Conservation (phyloP, 2,329 filamentous ascomycete species). For the Aulographum hederae region DNA sequence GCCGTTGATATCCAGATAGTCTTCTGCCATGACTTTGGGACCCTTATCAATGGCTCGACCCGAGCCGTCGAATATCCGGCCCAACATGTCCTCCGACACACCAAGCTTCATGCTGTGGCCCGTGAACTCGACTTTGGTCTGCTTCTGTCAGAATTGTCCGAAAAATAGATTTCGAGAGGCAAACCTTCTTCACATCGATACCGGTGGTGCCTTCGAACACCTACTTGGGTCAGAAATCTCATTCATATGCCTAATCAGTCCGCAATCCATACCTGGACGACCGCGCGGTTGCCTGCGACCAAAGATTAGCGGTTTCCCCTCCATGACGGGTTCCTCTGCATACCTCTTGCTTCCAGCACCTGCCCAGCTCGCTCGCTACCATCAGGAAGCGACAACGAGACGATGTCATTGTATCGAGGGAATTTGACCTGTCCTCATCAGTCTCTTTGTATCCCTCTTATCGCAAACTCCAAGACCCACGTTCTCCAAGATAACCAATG, state of each 20-base stretch:
- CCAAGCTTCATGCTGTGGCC: slow-evolving; percentile 95
- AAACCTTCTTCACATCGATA: slow-evolving; percentile 90
- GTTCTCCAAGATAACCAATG: slow-evolving; percentile 93
- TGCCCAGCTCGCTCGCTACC: slow-evolving; percentile 85
- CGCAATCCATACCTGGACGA: slow-evolving; percentile 56
- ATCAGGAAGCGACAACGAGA: slow-evolving; percentile 87
- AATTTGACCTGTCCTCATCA: slow-evolving; percentile 63
- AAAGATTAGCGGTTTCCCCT: slow-evolving; percentile 7
- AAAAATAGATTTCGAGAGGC: slow-evolving; percentile 1
- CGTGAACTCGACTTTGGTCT: slow-evolving; percentile 96
- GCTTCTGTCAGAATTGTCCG: slow-evolving; percentile 10
- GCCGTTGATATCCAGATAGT: slow-evolving; percentile 98
- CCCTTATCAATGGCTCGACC: slow-evolving; percentile 98
- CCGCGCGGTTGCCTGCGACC: slow-evolving; percentile 61
- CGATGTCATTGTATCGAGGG: slow-evolving; percentile 94
- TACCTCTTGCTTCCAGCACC: slow-evolving; percentile 93
- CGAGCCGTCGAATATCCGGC: slow-evolving; percentile 95
- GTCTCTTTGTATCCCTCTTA: slow-evolving; percentile 9
- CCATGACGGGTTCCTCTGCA: neutral
- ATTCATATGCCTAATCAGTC: neutral
- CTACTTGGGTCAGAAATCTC: slow-evolving; percentile 28
- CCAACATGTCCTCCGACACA: slow-evolving; percentile 98
- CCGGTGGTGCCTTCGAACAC: slow-evolving; percentile 95
- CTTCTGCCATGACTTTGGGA: slow-evolving; percentile 91
- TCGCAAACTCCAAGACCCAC: slow-evolving; percentile 31